Percentiles rank a stretch among this genome's conserved stretches.
phyloP scores from a whole-genome alignment of 805 yeast species.

The Metschnikowia lunata region DNA sequence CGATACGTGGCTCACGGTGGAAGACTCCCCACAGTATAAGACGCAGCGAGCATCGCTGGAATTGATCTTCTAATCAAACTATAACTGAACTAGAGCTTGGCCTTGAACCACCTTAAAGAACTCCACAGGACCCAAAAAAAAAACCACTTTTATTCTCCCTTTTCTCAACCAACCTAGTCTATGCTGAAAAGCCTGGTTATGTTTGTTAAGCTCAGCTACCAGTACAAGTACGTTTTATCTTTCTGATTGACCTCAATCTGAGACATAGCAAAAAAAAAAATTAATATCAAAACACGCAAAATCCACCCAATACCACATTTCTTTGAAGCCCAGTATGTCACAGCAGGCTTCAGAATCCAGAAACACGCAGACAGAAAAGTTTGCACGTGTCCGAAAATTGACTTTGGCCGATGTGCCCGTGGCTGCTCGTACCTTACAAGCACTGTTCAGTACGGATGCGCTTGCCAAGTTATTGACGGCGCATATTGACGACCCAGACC shows the following conservation, averaged over 20 bases:
- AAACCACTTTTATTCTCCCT: neutral
- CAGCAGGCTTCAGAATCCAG: neutral
- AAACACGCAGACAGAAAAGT: neutral
- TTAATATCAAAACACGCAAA: neutral
- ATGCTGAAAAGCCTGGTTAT: constrained; percentile 16
- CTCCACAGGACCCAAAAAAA: too few species aligned
- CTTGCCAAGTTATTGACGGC: constrained; percentile 25
- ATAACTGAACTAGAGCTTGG: too few species aligned
- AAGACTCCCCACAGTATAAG: too few species aligned
- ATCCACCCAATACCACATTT: neutral
- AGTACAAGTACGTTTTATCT: constrained; percentile 17
- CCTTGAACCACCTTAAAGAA: too few species aligned
- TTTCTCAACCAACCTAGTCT: neutral
- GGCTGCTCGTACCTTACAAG: constrained; percentile 36
- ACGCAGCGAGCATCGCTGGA: too few species aligned
- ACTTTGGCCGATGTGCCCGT: constrained; percentile 22
- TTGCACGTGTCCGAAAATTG: constrained; percentile 9
- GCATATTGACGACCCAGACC: constrained; percentile 10
- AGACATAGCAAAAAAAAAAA: neutral
- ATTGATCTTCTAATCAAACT: too few species aligned
- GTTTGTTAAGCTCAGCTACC: constrained; percentile 21
- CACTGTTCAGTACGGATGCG: constrained; percentile 32
- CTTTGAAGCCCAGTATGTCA: neutral
- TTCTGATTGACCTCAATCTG: constrained; percentile 6
- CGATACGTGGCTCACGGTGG: too few species aligned